A percentile compares a stretch with the other conserved stretches of the same genome.
Evolutionary conservation across 1,139 yeast species (phyloP).

Genomic region (Arxiozyma telluris): DNA sequence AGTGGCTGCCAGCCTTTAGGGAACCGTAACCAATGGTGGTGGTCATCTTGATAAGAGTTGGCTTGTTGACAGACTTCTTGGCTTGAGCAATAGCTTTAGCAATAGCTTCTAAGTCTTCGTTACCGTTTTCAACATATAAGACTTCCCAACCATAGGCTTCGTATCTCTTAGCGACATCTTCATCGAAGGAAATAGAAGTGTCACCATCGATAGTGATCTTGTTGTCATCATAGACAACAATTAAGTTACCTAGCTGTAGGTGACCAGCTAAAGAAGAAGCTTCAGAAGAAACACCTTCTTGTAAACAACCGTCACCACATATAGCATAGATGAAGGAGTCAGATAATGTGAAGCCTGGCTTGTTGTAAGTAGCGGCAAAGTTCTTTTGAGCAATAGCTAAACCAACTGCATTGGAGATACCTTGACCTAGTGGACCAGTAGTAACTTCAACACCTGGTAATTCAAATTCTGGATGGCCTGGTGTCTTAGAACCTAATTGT

Average conservation of each 20-base stretch:
- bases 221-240: slow-evolving; percentile 96
- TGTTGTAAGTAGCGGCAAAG: slow-evolving; percentile 88
- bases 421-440: slow-evolving; percentile 99
- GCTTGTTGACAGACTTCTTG: slow-evolving; percentile 60
- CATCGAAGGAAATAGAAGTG: slow-evolving; percentile 87
- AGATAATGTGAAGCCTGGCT: slow-evolving; percentile 64
- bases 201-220: slow-evolving; percentile 94
- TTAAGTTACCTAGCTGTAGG: slow-evolving; percentile 85
- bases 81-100: slow-evolving; percentile 66
- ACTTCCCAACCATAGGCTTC: slow-evolving; percentile 95
- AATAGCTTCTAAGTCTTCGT: slow-evolving; percentile 67
- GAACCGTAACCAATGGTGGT: slow-evolving; percentile 97
- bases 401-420: slow-evolving; percentile 95
- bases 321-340: slow-evolving; percentile 73
- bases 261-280: slow-evolving; percentile 96
- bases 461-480: slow-evolving; percentile 92
- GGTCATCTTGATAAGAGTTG: slow-evolving; percentile 80
- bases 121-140: slow-evolving; percentile 68
- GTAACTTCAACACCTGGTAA: slow-evolving; percentile 92
- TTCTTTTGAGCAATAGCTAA: slow-evolving; percentile 91
- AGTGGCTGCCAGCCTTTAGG: slow-evolving; percentile 72
- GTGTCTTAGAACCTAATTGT: slow-evolving; percentile 84
- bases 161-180: slow-evolving; percentile 80
- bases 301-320: slow-evolving; percentile 97
- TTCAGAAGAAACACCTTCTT: slow-evolving; percentile 97